Evolutionary conservation across 495 filamentous ascomycete genomes (phyloP), one percentile per base, ranked within the genome.

Genomic region (Jackrogersella multiformis): DNA sequence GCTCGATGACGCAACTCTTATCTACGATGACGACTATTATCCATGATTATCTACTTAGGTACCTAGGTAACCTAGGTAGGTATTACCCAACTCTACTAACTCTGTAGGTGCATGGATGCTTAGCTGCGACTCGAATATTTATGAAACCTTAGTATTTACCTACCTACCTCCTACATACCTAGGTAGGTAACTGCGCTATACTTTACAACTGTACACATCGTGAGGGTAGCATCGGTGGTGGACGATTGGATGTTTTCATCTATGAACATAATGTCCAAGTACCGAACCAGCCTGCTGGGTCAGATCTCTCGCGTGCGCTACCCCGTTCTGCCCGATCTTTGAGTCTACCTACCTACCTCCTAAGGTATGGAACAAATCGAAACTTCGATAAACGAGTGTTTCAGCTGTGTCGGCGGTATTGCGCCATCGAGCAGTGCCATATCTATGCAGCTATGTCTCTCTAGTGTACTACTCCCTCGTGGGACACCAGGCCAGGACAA

Each of bases 1-100:
- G 41, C 8, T 51, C 51, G 51, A 64, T 61, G 56, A 70, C 67
- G 62, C 67, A 70, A 70, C 61, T 39, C 41, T 2, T 6, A 53
- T 53, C 56, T 48, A 3, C 21, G 53, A 61, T 70, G 61, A 49
- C 62, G 67, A 61, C 35, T 52, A 3, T 30, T 7, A 4, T 30
- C 7, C 26, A 7, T 30, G n/a, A n/a, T n/a, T n/a, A n/a, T n/a
- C n/a, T n/a, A n/a, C n/a, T n/a, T n/a, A n/a, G n/a, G n/a, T n/a
- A n/a, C 26, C 7, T 30, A 30, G 26, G 26, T 30, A 30, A 30
- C 26, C 26, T 30, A 4, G 7, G 3, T 30, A 30, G 26, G 7
- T 7, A 30, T 30, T 3, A 7, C 4, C 7, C 3, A 7, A 30
- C n/a, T n/a, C n/a, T 30, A 30, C 26, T 7, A 30, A 30, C 26